A percentile compares a stretch with the other conserved stretches of the same genome.
phyloP scores from a whole-genome alignment of 2,329 filamentous ascomycete species.

The Fusarium xylarioides region DNA sequence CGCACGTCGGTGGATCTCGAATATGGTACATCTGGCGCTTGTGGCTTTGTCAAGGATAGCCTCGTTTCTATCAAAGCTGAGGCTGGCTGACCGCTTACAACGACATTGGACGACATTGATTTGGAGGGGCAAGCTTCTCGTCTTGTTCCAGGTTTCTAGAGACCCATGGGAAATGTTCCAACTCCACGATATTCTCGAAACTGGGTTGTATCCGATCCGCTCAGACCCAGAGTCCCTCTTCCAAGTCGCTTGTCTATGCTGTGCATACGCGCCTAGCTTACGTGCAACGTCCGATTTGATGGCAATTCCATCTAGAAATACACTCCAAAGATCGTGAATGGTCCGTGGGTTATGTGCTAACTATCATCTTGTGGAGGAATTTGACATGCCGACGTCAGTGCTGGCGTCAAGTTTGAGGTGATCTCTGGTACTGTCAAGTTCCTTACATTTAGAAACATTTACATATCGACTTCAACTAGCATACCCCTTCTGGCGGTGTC shows the following conservation, averaged over 20 bases:
- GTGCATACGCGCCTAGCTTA: neutral
- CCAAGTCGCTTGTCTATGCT: neutral
- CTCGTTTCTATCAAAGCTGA: conserved; percentile 39
- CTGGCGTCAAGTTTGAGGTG: conserved; percentile 18
- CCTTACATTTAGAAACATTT: neutral
- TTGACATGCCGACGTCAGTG: conserved; percentile 29
- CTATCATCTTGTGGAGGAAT: conserved; percentile 24
- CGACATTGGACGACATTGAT: conserved; percentile 33
- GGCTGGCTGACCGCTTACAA: conserved; percentile 44
- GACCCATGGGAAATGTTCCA: neutral
- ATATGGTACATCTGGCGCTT: conserved; percentile 26
- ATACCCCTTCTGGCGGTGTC: conserved; percentile 7
- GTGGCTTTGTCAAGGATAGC: conserved; percentile 40
- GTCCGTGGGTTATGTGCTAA: conserved; percentile 1
- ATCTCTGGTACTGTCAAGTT: neutral
- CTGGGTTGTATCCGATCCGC: neutral
- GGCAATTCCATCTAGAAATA: conserved; percentile 1
- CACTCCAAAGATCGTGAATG: conserved; percentile 4
- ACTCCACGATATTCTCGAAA: conserved; percentile 16
- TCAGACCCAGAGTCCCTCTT: neutral
- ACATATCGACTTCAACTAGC: neutral
- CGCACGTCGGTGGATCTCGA: conserved; percentile 27
- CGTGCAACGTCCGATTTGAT: neutral
- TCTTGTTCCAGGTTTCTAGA: conserved; percentile 25
- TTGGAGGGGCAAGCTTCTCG: conserved; percentile 21